Evolutionary conservation across 2,329 filamentous ascomycete species (phyloP), one percentile per base, ranked within the genome.

Genomic region (Aspergillus puulaauensis): DNA sequence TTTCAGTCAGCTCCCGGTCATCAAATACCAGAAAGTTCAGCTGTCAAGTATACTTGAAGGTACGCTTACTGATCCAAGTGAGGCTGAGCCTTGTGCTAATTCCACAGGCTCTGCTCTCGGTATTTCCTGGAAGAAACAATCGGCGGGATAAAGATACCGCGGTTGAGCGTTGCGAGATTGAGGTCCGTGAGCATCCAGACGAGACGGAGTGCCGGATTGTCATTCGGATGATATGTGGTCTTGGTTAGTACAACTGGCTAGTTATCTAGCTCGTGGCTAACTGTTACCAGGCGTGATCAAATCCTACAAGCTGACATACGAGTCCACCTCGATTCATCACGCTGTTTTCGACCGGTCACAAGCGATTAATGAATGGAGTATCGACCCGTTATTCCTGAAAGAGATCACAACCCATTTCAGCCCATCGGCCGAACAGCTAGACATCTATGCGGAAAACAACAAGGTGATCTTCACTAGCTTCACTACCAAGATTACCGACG

Each of bases 351-450:
- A 88, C 71, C 79, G 78, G 40, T 79, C 76, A 14, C 75, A 76
- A 24, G 80, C 84, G 2, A 78, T 75, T 15, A 87, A 86, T 60
- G 75, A 80, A 40, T 88, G 86, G 85, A 79, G 73, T 43, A 83
- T 87, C 56, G 79, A 82, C 44, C 79, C 86, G 4, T 76, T 77
- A 23, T 79, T 84, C 14, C 72, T 88, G 37, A 80, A 80, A 66
- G 84, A 87, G 62, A 84, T 86, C 59, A 80, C 84, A 27, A 85
- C 88, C 53, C 86, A 86, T 68, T 88, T 88, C 63, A 85, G 83
- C 3, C 78, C 80, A 2, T 86, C 83, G 62, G 86, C 86, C 0
- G 86, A 88, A 68, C 83, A 87, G 69, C 75, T 88, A 6, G 85
- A 87, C 60, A 81, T 88, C 52, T 84, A 80, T 60, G 80, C 81